Conservation (phyloP, 23 red algal species). For the Gracilaria domingensis region DNA sequence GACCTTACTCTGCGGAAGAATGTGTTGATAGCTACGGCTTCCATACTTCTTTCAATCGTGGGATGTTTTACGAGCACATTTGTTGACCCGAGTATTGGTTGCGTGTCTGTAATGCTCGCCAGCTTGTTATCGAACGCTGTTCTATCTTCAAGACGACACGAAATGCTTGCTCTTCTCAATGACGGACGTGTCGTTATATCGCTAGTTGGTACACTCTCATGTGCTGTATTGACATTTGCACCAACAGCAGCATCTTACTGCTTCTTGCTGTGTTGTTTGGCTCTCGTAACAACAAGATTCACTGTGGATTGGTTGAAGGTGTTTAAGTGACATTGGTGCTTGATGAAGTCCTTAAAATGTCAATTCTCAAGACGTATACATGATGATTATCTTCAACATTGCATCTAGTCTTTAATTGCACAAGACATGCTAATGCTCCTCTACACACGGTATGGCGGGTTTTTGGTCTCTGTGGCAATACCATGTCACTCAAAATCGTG, state of each 20-base stretch:
- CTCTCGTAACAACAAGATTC: slow-evolving; percentile 12
- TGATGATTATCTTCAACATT: not conserved
- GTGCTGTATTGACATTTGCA: not conserved
- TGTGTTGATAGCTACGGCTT: slow-evolving; percentile 5
- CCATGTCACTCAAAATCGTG: not conserved
- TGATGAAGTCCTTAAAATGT: too few species aligned
- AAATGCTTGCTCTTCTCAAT: slow-evolving; percentile 36
- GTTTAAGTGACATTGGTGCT: not conserved
- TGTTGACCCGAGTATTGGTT: not conserved
- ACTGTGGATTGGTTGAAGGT: slow-evolving; percentile 22
- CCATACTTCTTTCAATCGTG: slow-evolving; percentile 16
- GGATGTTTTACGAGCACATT: not conserved
- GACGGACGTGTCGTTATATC: slow-evolving; percentile 19
- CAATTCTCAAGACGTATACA: not conserved
- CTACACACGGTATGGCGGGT: not conserved
- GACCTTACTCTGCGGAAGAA: slow-evolving; percentile 25
- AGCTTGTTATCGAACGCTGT: not conserved
- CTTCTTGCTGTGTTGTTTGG: slow-evolving; percentile 2
- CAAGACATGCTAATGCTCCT: not conserved
- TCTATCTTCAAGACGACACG: slow-evolving; percentile 13
- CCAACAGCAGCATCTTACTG: not conserved
- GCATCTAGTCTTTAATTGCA: not conserved
- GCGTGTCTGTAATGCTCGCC: slow-evolving; percentile 7
- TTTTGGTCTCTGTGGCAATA: not conserved
- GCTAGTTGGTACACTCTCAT: slow-evolving; percentile 10